Percentiles rank a stretch among this genome's conserved stretches.
Conservation (phyloP, 1,284 basidiomycete genomes). For the Pseudozyma hubeiensis region DNA sequence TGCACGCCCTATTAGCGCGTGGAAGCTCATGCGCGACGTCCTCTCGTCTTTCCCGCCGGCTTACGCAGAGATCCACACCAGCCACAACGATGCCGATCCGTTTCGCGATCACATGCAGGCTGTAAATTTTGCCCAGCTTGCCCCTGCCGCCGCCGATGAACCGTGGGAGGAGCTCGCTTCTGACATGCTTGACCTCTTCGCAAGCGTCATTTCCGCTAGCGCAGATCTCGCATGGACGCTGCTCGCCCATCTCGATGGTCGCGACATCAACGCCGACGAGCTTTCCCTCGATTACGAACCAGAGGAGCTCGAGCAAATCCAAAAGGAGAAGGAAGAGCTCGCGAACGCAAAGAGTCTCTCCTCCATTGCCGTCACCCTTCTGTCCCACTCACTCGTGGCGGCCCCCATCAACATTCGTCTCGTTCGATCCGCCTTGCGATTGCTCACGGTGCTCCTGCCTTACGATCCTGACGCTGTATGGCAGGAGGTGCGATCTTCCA, state of each 20-base stretch:
- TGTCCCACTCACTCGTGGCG: slow-evolving; percentile 81
- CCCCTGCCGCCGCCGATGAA: slow-evolving; percentile 34
- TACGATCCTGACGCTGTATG: slow-evolving; percentile 82
- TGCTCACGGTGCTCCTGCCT: slow-evolving; percentile 82
- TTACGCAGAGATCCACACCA: slow-evolving; percentile 7
- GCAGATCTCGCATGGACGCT: slow-evolving; percentile 76
- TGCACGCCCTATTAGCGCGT: slow-evolving; percentile 77
- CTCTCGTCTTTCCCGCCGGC: slow-evolving; percentile 74
- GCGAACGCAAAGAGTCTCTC: slow-evolving; percentile 72
- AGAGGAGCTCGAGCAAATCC: slow-evolving; percentile 47
- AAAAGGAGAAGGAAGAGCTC: slow-evolving; percentile 49
- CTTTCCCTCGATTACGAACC: slow-evolving; percentile 45
- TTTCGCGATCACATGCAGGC: slow-evolving; percentile 40
- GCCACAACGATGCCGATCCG: slow-evolving; percentile 24
- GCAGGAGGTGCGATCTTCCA: slow-evolving; percentile 83
- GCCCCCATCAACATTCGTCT: slow-evolving; percentile 74
- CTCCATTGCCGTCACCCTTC: slow-evolving; percentile 81
- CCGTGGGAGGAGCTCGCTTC: slow-evolving; percentile 74
- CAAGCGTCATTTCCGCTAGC: slow-evolving; percentile 79
- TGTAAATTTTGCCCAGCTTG: slow-evolving; percentile 45
- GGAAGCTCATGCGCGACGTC: slow-evolving; percentile 82
- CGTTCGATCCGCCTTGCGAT: slow-evolving; percentile 81
- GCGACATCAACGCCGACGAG: slow-evolving; percentile 42
- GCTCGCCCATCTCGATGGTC: slow-evolving; percentile 75
- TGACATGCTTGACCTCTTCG: slow-evolving; percentile 81